Evolutionary conservation across 23 red algal species (phyloP), one percentile per base, ranked within the genome.

Genomic region (Rhodosorus marinus): DNA sequence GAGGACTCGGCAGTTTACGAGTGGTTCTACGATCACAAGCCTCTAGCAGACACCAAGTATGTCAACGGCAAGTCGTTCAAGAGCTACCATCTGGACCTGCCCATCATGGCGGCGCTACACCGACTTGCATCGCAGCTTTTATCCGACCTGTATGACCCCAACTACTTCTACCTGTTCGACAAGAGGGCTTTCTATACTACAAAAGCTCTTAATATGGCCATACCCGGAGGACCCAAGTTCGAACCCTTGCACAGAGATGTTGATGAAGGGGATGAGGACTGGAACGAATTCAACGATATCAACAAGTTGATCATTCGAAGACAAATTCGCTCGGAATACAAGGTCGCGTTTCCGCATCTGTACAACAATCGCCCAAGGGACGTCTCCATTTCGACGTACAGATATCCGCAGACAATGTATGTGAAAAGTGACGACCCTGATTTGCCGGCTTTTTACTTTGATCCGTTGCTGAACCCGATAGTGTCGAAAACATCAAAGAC

Each of bases 221-320:
- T 92, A n/a, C 83, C 83, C 0, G 83, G 83, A 21, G 83, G 83
- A 9, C 83, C 83, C n/a, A 80, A 80, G 55, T 92, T 92, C 70
- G 83, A 92, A 54, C 88, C 88, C 7, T 54, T 95, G 20, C 60
- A 53, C 35, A 31, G 62, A 29, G 69, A 80, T 6, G 19, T 78
- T n/a, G 72, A 80, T 31, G 41, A 8, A 24, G 33, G 26, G 4
- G 76, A 79, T 52, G 85, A 82, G 40, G 88, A 95, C 32, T 95
- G 88, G 88, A 83, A 95, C 35, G 88, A 95, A 47, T 95, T 95
- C 29, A 95, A 82, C 23, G 88, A 95, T 52, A 69, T 95, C 9
- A 70, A 79, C 38, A 83, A 83, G 63, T 73, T 82, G 11, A 95
- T 95, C 32, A 38, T 80, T 20, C 77, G 76, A 35, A 34, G 88